phyloP scores from a whole-genome alignment of 768 basidiomycete genomes.

The Coprinopsis marcescibilis region DNA sequence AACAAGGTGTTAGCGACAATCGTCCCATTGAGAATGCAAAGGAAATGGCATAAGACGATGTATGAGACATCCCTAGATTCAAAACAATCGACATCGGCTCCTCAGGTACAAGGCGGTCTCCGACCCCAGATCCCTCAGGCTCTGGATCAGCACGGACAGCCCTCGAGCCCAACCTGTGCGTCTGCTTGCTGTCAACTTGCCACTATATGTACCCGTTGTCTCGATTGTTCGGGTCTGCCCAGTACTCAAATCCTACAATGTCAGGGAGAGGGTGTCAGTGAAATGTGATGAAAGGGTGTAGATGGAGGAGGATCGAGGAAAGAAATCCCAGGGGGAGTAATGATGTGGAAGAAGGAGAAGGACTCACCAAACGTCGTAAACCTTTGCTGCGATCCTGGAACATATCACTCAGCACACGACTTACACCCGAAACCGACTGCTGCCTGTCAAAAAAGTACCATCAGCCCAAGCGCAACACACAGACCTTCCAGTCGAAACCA shows the following conservation, averaged over 20 bases:
- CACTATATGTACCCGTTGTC: constrained; percentile 67
- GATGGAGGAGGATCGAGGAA: background rate
- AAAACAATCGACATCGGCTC: constrained; percentile 58
- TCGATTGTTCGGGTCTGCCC: constrained; percentile 50
- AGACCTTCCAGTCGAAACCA: no score
- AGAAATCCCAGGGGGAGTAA: no score
- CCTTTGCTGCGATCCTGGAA: constrained; percentile 46
- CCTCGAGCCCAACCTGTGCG: constrained; percentile 45
- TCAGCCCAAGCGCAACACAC: background rate
- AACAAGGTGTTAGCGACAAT: background rate
- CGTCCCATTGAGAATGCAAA: no score
- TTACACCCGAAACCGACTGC: constrained; percentile 48
- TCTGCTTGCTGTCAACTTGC: constrained; percentile 53
- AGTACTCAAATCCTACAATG: constrained; percentile 67
- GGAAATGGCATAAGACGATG: constrained; percentile 15
- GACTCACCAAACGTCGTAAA: constrained; percentile 31
- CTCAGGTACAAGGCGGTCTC: constrained; percentile 52
- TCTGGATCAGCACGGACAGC: constrained; percentile 40
- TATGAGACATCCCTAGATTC: constrained; percentile 59
- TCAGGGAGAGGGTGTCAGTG: background rate
- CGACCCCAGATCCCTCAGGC: constrained; percentile 35
- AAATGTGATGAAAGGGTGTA: background rate
- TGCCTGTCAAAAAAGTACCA: constrained; percentile 24
- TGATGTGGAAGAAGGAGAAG: no score
- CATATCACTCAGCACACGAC: constrained; percentile 42